Percentiles rank a stretch among this genome's conserved stretches.
These are phyloP conservation scores for Rhodotorula graminis DNA, from an alignment of 768 basidiomycete species.

Conservation along the genomic window DNA sequence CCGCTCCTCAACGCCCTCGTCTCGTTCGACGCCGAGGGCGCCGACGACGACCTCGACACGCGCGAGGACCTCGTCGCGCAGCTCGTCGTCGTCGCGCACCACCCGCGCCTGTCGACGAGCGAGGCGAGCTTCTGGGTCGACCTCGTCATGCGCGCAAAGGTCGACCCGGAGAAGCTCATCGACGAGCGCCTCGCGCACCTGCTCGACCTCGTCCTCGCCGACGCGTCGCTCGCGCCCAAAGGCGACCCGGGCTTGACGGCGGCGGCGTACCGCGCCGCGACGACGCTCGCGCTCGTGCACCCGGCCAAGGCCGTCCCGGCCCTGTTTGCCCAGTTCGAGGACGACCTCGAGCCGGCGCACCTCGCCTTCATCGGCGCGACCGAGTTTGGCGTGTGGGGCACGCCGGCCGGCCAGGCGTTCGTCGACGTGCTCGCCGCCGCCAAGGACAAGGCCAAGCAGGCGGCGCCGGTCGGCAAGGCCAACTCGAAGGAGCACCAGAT, in stretches of 20 bases:
- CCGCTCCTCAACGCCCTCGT: conserved; percentile 57
- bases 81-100: conserved; percentile 67
- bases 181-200: conserved; percentile 11
- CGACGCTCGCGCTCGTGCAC: conserved; percentile 74
- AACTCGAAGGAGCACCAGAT: conserved; percentile 70
- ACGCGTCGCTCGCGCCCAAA: conserved; percentile 44
- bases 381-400: conserved; percentile 79
- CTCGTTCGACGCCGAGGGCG: conserved; percentile 51
- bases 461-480: conserved; percentile 27
- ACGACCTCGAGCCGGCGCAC: conserved; percentile 60
- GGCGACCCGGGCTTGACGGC: conserved; percentile 36
- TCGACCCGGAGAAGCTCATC: conserved; percentile 31
- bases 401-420: conserved; percentile 72
- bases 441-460: conserved; percentile 17
- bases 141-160: conserved; percentile 21
- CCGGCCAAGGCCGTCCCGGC: conserved; percentile 64
- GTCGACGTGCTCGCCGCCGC: conserved; percentile 53
- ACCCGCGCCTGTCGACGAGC: conserved; percentile 50
- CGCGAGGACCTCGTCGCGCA: conserved; percentile 56
- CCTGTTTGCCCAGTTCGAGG: conserved; percentile 62
- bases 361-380: conserved; percentile 63
- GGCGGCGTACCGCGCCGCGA: conserved; percentile 68
- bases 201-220: conserved; percentile 24
- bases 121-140: conserved; percentile 35
- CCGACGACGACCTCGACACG: conserved; percentile 46